phyloP scores from a whole-genome alignment of 2,329 filamentous ascomycete species.

The Pseudodiploospora longispora region DNA sequence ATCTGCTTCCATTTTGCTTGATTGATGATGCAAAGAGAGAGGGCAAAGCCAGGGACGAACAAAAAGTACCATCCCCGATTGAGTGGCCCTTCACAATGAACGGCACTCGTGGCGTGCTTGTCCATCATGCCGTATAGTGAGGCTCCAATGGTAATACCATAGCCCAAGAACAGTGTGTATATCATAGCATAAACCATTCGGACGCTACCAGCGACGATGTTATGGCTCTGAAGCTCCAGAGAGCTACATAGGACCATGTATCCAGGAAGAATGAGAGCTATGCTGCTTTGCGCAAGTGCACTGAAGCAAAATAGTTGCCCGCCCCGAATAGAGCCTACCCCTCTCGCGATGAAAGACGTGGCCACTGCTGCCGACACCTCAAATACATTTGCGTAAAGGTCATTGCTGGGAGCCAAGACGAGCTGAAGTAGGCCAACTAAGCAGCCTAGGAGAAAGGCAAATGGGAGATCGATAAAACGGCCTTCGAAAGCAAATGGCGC shows the following conservation, averaged over 20 bases:
- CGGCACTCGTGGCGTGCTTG: slow-evolving; percentile 38
- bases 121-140: slow-evolving; percentile 59
- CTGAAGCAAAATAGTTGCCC: slow-evolving; percentile 62
- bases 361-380: slow-evolving; percentile 51
- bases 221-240: slow-evolving; percentile 62
- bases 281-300: slow-evolving; percentile 62
- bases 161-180: slow-evolving; percentile 66
- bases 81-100: slow-evolving; percentile 37
- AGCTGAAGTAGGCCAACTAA: slow-evolving; percentile 69
- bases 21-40: slow-evolving; percentile 71
- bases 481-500: slow-evolving; percentile 75
- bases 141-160: slow-evolving; percentile 63
- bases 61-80: slow-evolving; percentile 48
- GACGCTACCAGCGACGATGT: slow-evolving; percentile 63
- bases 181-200: slow-evolving; percentile 71
- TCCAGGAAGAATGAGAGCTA: slow-evolving; percentile 65
- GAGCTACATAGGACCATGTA: slow-evolving; percentile 37
- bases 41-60: slow-evolving; percentile 66
- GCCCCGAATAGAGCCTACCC: slow-evolving; percentile 55
- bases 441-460: slow-evolving; percentile 68
- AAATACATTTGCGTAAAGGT: slow-evolving; percentile 53
- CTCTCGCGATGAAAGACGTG: slow-evolving; percentile 62
- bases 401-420: slow-evolving; percentile 64
- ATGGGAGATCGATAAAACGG: slow-evolving; percentile 67
- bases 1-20: slow-evolving; percentile 74